Evolutionary conservation across 129 eudicot genomes (phyloP), one percentile per base, ranked within the genome.

Genomic region (Gnaphalium uliginosum): DNA sequence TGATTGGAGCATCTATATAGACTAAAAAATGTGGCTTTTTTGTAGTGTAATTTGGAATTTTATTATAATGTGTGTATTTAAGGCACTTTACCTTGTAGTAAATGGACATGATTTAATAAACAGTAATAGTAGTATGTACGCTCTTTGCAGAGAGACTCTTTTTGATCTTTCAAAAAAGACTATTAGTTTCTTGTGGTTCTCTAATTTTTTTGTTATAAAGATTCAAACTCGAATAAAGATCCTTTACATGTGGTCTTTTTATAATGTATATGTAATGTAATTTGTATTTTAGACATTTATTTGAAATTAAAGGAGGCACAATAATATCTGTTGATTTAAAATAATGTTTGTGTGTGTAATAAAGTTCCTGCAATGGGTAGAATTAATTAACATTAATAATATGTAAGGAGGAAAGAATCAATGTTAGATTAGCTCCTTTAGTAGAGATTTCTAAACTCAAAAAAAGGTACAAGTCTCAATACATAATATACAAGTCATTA

Each of bases 1-100:
- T 79, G 74, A 61, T 43, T 22, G 25, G 11, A 67, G 71, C 78
- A 75, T 78, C 78, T 61, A 59, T 62, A 33, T 46, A 46, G 23
- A 46, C 73, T 30, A 15, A 66, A 39, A 3, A 22, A 11, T 59
- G 66, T 60, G 66, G 66, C 33, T 60, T 23, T 23, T 24, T 60
- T 13, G 33, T 60, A 22, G 7, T 13, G 33, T 60, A 60, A 3
- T 60, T 60, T 58, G 64, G 64, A 56, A 56, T 21, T n/a, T 56
- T 56, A 5, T 9, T 41, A 41, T 9, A 8, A 46, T 46, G 53
- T 2, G n/a, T 46, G 17, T 46, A 46, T 46, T 46, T 46, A 46
- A 46, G 13, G 53, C 14, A 11, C 30, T 59, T 8, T 60, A 60
- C 66, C 66, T 22, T 22, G 15, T 9, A 11, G 30, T 27, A 60